These are phyloP conservation scores for Salvia hispanica DNA, from an alignment of 257 asterid species.

Conservation along the genomic window DNA sequence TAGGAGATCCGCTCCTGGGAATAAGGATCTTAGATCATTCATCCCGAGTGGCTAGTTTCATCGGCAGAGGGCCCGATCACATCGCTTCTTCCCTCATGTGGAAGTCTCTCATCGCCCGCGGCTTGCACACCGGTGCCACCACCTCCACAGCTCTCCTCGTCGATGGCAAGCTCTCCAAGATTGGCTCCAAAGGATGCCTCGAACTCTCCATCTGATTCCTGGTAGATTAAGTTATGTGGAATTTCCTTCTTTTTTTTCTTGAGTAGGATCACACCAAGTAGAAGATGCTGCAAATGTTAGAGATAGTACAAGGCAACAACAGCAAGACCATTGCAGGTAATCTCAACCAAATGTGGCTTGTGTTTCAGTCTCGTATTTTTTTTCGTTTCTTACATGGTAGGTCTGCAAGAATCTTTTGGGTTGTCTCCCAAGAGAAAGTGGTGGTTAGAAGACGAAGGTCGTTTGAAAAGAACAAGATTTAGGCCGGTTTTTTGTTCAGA, in stretches of 20 bases:
- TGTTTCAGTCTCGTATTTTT: neutral
- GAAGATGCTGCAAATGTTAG: constrained; percentile 34
- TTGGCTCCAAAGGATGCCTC: constrained; percentile 63
- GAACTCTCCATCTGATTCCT: neutral
- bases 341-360: neutral
- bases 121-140: constrained; percentile 62
- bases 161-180: constrained; percentile 60
- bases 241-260: too few relatives aligned
- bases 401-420: constrained; percentile 11
- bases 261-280: constrained; percentile 48
- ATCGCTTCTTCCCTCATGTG: too few relatives aligned
- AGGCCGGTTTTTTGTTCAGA: constrained; percentile 41
- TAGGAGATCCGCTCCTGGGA: too few relatives aligned
- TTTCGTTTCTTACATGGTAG: neutral
- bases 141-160: constrained; percentile 62
- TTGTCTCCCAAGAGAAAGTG: constrained; percentile 53
- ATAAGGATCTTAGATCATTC: too few relatives aligned
- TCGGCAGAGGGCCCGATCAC: constrained; percentile 79
- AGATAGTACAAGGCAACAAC: constrained; percentile 34
- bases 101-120: constrained; percentile 68
- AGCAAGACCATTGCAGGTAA: constrained; percentile 41
- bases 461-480: constrained; percentile 49
- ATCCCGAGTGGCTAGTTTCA: constrained; percentile 26
- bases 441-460: constrained; percentile 37
- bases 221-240: neutral